Percentiles rank a stretch among this genome's conserved stretches.
Evolutionary conservation across 305 asterid species (phyloP).

Genomic region (Fraxinus angustifolia): DNA sequence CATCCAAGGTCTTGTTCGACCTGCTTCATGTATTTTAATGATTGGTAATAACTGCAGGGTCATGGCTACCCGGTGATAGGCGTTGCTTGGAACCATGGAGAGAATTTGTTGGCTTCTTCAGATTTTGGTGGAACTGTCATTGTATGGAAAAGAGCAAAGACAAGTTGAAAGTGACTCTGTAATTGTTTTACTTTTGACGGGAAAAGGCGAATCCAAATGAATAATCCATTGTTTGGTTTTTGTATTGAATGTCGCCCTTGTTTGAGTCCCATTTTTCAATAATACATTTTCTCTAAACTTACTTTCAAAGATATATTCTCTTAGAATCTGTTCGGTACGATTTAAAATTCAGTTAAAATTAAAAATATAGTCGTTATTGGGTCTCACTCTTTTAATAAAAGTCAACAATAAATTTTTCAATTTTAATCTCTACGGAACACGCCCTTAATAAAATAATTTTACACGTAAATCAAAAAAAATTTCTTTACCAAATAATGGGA

Average conservation of each 20-base stretch:
- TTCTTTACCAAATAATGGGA: no score
- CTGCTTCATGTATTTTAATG: not conserved
- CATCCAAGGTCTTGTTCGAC: not conserved
- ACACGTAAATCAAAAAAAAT: no score
- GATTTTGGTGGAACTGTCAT: conserved; percentile 96
- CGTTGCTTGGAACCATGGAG: conserved; percentile 93
- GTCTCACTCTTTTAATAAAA: no score
- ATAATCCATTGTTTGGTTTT: not conserved
- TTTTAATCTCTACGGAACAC: no score
- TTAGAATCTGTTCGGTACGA: no score
- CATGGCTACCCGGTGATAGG: conserved; percentile 90
- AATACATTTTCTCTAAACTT: not conserved
- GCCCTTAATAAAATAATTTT: no score
- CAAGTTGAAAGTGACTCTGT: conserved; percentile 10
- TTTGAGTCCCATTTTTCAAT: not conserved
- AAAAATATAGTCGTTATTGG: no score
- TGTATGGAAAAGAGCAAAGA: conserved; percentile 89
- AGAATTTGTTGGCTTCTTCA: conserved; percentile 86
- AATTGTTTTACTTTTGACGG: not conserved
- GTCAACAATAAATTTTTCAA: no score
- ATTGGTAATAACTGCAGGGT: conserved; percentile 49
- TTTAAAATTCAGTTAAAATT: no score
- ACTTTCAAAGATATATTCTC: not conserved
- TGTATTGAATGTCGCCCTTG: not conserved
- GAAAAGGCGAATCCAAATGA: not conserved